Base-by-base conservation (phyloP, 331 rosid genomes). In the Dryas integrifolia region DNA sequence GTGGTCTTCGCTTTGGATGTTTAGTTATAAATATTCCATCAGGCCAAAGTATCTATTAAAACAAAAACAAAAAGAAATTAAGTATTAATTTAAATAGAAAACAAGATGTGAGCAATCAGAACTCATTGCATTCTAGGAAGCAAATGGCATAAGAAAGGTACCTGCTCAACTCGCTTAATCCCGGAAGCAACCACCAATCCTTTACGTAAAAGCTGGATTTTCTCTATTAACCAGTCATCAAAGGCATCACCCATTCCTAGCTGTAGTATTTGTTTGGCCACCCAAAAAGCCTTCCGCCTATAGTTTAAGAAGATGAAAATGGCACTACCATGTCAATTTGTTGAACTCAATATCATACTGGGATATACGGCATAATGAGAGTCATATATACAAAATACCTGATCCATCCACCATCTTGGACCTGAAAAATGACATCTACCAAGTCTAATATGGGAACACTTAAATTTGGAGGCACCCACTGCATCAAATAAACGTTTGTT, bases 201-300 rank as follows among this genome's bases (percentile, higher is more conserved):
- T 79, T 84, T 95, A 7, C 98, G 97, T 62, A 95, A 78, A 74
- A 87, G 98, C 85, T 83, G 97, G 78, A 95, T 88, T 88, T 90
- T 95, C 81, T 87, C 93, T 39, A 95, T 80, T 84, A 95, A 86
- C 98, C 99, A 95, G 79, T 95, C 99, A 73, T 95, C 99, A 38
- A 95, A 92, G 80, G 99, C 99, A 81, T 95, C 99, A 59, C 99
- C 99, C 99, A 95, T 95, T 63, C 99, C 98, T 55, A 95, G 83
- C 78, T 95, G 99, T 69, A 95, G 89, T 69, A 95, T 76, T 80
- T 95, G 98, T 83, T 95, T 95, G 63, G 97, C 98, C 70, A 92
- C 99, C 99, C 99, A 95, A 69, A 95, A 95, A 59, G 99, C 99
- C 82, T 95, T 80, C 67, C 99, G 81, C 89, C 99, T 95, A 77